phyloP scores from a whole-genome alignment of 495 filamentous ascomycete species.

The Monascus purpureus region DNA sequence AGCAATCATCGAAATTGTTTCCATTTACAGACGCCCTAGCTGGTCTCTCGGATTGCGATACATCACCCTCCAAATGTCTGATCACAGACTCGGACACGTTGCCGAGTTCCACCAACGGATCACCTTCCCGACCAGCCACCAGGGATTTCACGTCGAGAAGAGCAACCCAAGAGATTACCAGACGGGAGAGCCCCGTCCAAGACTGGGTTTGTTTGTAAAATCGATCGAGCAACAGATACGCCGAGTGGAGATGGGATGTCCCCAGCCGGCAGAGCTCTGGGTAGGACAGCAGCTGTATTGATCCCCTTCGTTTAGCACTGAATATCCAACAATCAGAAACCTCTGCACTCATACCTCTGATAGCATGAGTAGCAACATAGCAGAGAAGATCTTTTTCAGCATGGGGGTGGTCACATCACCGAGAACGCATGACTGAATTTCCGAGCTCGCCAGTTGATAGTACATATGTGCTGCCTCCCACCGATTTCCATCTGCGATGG shows the following conservation, averaged over 20 bases:
- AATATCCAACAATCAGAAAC: neutral
- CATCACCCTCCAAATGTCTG: neutral
- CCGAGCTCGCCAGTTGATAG: slow-evolving; percentile 18
- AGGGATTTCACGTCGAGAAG: slow-evolving; percentile 28
- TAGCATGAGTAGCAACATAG: slow-evolving; percentile 25
- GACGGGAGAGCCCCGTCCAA: slow-evolving; percentile 18
- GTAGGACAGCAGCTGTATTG: slow-evolving; percentile 14
- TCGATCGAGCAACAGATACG: slow-evolving; percentile 22
- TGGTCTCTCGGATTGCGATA: neutral
- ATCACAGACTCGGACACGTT: slow-evolving; percentile 6
- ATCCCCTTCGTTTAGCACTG: neutral
- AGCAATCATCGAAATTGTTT: slow-evolving; percentile 7
- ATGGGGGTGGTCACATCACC: slow-evolving; percentile 15
- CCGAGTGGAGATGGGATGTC: slow-evolving; percentile 22
- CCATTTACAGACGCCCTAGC: slow-evolving; percentile 2
- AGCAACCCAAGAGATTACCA: slow-evolving; percentile 23
- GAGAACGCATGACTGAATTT: slow-evolving; percentile 19
- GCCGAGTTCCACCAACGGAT: slow-evolving; percentile 21
- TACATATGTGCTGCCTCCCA: slow-evolving; percentile 21
- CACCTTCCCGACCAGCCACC: slow-evolving; percentile 27
- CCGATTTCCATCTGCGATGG: slow-evolving; percentile 15
- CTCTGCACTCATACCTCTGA: slow-evolving; percentile 16
- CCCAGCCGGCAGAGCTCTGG: slow-evolving; percentile 14
- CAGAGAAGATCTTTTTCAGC: slow-evolving; percentile 15
- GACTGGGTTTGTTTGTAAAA: slow-evolving; percentile 14